Evolutionary conservation across 441 rosid species (phyloP).

Genomic region (Euphorbia corollata): DNA sequence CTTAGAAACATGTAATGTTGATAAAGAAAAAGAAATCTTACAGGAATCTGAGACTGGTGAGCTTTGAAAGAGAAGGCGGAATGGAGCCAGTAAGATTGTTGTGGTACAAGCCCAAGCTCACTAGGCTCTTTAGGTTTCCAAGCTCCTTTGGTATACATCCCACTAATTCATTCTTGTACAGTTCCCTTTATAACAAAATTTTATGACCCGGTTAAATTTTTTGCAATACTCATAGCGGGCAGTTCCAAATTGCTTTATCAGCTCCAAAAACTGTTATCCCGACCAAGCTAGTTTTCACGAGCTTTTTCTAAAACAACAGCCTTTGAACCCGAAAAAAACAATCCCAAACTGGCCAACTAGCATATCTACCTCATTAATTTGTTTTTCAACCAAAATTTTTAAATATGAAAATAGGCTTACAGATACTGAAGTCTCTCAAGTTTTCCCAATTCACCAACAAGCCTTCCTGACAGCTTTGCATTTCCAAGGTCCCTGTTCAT

Average conservation of each 20-base stretch:
- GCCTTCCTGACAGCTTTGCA: conserved; percentile 36
- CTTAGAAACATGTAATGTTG: background rate
- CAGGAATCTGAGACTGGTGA: conserved; percentile 58
- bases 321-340: no score
- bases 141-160: conserved; percentile 53
- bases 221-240: no score
- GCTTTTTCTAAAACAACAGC: no score
- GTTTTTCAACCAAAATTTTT: no score
- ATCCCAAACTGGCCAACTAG: no score
- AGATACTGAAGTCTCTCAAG: conserved; percentile 37
- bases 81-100: conserved; percentile 54
- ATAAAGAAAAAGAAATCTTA: conserved; percentile 18
- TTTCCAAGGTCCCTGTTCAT: conserved; percentile 39
- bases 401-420: conserved; percentile 24
- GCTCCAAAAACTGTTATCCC: no score
- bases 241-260: no score
- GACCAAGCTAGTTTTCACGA: no score
- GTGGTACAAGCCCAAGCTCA: conserved; percentile 60
- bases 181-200: conserved; percentile 31
- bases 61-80: conserved; percentile 51
- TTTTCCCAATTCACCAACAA: conserved; percentile 34
- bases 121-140: conserved; percentile 47
- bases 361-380: no score
- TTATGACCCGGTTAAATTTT: no score
- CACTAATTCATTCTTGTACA: conserved; percentile 49